Evolutionary conservation across 345 rosid genomes (phyloP).

Genomic region (Pseudoturritis turrita): DNA sequence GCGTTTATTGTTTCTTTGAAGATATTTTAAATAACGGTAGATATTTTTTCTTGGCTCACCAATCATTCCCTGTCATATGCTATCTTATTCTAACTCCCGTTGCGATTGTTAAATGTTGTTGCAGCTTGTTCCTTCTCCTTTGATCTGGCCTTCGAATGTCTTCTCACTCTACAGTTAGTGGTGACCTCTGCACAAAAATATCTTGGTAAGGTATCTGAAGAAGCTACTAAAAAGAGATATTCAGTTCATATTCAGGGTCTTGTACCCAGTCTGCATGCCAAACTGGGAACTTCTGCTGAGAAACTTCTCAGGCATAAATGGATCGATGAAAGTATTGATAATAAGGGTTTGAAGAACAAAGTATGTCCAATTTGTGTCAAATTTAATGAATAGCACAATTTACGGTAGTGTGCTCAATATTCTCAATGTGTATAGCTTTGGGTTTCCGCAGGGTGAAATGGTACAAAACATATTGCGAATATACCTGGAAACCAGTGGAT

Average conservation of each 20-base stretch:
- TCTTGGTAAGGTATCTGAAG: constrained; percentile 37
- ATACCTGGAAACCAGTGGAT: constrained; percentile 58
- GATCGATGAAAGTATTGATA: constrained; percentile 49
- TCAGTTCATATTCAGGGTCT: constrained; percentile 30
- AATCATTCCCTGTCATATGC: not conserved
- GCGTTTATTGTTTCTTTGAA: constrained; percentile 62
- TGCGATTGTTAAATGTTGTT: constrained; percentile 17
- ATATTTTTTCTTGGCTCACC: not conserved
- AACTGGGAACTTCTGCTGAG: constrained; percentile 61
- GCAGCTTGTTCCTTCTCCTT: constrained; percentile 83
- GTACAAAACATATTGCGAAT: constrained; percentile 61
- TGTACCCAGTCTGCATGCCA: constrained; percentile 37
- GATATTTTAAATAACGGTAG: constrained; percentile 54
- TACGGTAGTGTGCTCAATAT: not conserved
- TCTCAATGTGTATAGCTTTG: constrained; percentile 19
- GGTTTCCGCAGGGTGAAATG: constrained; percentile 57
- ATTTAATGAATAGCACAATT: not conserved
- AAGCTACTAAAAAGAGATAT: constrained; percentile 25
- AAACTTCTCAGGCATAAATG: constrained; percentile 59
- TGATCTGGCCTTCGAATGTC: constrained; percentile 58
- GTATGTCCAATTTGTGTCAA: constrained; percentile 37
- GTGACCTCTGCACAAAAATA: constrained; percentile 40
- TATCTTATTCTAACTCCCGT: constrained; percentile 3
- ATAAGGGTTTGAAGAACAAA: constrained; percentile 70
- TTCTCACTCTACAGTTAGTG: constrained; percentile 57